phyloP scores from a whole-genome alignment of 495 filamentous ascomycete genomes.

The Lasiosphaeriaceae sp. region DNA sequence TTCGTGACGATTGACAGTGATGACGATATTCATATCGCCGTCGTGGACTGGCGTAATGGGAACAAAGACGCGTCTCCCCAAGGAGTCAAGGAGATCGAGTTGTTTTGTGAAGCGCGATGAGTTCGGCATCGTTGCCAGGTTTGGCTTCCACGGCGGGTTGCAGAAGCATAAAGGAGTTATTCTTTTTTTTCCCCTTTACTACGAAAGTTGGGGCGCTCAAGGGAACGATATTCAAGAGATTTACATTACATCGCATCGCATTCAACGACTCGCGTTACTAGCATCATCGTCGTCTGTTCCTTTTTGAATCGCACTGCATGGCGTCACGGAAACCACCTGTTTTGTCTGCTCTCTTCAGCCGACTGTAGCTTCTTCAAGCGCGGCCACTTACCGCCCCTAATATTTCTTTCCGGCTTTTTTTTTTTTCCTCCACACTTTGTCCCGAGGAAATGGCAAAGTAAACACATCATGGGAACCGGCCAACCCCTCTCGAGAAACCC shows the following conservation, averaged over 20 bases:
- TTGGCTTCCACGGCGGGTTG: neutral
- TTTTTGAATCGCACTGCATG: neutral
- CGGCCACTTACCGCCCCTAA: no score
- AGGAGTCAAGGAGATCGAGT: constrained; percentile 78
- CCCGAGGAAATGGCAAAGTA: no score
- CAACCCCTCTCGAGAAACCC: no score
- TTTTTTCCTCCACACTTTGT: no score
- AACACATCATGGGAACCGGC: no score
- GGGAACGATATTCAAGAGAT: neutral
- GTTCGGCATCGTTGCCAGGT: constrained; percentile 1
- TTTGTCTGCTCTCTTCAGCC: neutral
- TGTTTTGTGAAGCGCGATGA: constrained; percentile 53
- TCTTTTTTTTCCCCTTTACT: neutral
- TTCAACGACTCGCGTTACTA: neutral
- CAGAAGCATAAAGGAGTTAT: neutral
- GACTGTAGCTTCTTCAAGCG: no score
- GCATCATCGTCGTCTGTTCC: neutral
- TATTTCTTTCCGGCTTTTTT: no score
- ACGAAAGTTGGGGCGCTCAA: neutral
- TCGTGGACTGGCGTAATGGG: constrained; percentile 84
- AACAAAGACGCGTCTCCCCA: constrained; percentile 60
- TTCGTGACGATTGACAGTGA: constrained; percentile 90
- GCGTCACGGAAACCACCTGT: neutral
- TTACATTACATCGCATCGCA: neutral
- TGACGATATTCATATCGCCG: constrained; percentile 91